Evolutionary conservation across 2,329 filamentous ascomycete genomes (phyloP).

Genomic region (Fusarium armeniacum): DNA sequence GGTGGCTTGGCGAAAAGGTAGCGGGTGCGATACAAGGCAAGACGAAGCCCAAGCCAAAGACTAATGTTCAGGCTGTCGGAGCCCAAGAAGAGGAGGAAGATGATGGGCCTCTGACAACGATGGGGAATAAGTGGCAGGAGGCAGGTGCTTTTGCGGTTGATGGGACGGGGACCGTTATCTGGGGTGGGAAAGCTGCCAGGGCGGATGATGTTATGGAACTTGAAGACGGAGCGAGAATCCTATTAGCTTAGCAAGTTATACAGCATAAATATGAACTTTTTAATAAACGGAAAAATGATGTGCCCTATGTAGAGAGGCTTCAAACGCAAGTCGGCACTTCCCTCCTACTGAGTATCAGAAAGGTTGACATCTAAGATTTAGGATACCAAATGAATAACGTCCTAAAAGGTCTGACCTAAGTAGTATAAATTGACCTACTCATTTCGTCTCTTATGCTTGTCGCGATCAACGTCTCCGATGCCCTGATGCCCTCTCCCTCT

Average conservation of each 20-base stretch:
- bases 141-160: conserved; percentile 67
- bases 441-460: too few species aligned
- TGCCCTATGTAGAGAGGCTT: too few species aligned
- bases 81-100: conserved; percentile 44
- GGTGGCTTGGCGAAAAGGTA: conserved; percentile 67
- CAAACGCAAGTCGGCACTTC: too few species aligned
- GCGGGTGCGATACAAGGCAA: conserved; percentile 61
- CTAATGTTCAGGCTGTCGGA: background rate
- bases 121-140: conserved; percentile 71
- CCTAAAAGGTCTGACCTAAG: too few species aligned
- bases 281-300: background rate
- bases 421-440: too few species aligned
- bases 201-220: conserved; percentile 67
- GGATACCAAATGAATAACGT: too few species aligned
- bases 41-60: conserved; percentile 35
- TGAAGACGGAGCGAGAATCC: conserved; percentile 63
- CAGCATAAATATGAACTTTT: conserved; percentile 1
- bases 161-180: conserved; percentile 63
- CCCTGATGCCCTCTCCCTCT: background rate
- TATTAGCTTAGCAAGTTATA: conserved; percentile 41
- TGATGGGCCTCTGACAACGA: conserved; percentile 59
- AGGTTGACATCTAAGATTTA: too few species aligned
- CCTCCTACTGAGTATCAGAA: too few species aligned
- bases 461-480: too few species aligned
- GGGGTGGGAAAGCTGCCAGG: conserved; percentile 63